These are phyloP conservation scores for Linanthus parryae DNA, from an alignment of 148 eudicot species.

Conservation along the genomic window DNA sequence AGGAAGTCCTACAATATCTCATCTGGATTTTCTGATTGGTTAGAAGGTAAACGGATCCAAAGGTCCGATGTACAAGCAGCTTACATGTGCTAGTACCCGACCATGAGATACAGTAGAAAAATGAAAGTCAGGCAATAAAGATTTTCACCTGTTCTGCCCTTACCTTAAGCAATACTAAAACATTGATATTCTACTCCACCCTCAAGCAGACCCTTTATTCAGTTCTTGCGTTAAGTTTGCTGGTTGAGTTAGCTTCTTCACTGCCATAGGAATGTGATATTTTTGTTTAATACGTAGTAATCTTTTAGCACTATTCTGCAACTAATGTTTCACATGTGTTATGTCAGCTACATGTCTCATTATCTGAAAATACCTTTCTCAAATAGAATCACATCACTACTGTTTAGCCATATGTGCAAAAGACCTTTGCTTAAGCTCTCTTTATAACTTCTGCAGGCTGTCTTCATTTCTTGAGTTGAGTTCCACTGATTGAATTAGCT, in stretches of 20 bases:
- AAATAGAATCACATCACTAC: background rate
- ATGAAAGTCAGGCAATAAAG: too few species aligned
- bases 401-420: background rate
- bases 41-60: background rate
- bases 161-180: background rate
- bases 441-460: slow-evolving; percentile 28
- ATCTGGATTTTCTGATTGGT: background rate
- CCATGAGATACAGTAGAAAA: too few species aligned
- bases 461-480: too few species aligned
- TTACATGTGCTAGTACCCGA: too few species aligned
- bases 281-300: too few species aligned
- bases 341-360: background rate
- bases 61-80: background rate
- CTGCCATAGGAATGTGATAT: too few species aligned
- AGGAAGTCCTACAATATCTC: background rate
- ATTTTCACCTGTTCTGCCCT: background rate
- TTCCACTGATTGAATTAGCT: too few species aligned
- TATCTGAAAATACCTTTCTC: background rate
- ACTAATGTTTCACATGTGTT: background rate
- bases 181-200: background rate
- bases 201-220: too few species aligned
- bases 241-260: too few species aligned
- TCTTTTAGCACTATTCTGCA: background rate
- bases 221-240: too few species aligned
- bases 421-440: background rate